phyloP scores from a whole-genome alignment of 345 rosid genomes.

The Fremontodendron californicum region DNA sequence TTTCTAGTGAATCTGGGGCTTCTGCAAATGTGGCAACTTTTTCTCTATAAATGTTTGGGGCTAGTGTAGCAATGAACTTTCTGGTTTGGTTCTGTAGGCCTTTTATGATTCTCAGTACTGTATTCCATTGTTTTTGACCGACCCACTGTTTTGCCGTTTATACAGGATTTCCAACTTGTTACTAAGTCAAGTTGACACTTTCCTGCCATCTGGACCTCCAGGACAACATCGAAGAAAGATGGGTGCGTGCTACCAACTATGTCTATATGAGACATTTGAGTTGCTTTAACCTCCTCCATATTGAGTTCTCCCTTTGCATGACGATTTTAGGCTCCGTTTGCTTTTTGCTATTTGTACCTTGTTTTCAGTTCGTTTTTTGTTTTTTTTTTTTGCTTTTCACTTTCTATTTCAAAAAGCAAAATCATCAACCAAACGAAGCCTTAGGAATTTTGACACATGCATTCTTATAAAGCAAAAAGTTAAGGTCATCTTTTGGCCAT shows the following conservation, averaged over 20 bases:
- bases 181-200: constrained; percentile 59
- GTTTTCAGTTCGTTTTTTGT: too few relatives aligned
- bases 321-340: neutral
- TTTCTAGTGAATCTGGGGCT: neutral
- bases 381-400: too few relatives aligned
- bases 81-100: neutral
- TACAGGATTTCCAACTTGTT: constrained; percentile 53
- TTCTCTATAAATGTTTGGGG: neutral
- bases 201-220: constrained; percentile 64
- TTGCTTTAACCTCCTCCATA: neutral
- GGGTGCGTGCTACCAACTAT: constrained; percentile 36
- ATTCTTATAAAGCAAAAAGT: neutral
- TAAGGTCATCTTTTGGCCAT: neutral
- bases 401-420: too few relatives aligned
- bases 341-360: neutral
- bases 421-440: too few relatives aligned
- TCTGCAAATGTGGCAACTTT: neutral
- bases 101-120: constrained; percentile 6
- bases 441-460: neutral
- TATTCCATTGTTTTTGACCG: neutral
- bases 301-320: neutral
- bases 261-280: neutral
- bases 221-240: constrained; percentile 72
- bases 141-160: constrained; percentile 4
- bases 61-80: neutral